Evolutionary conservation across 2,329 filamentous ascomycete species (phyloP).

Genomic region (Fusarium sp.): DNA sequence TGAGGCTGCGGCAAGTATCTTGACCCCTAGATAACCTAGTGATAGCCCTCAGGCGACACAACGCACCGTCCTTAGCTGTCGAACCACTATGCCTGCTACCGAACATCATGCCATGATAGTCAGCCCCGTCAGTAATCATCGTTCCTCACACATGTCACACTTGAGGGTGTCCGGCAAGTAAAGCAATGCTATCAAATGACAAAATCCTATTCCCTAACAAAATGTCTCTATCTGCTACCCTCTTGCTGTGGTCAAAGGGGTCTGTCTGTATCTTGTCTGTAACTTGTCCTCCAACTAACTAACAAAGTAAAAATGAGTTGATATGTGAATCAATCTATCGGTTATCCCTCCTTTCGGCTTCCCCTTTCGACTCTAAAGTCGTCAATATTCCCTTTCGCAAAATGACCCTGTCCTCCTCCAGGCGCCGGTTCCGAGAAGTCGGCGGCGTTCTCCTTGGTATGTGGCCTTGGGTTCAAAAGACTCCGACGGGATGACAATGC

Average conservation of each 20-base stretch:
- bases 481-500: slow-evolving; percentile 33
- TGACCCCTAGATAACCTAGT: not conserved
- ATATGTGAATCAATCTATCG: slow-evolving; percentile 23
- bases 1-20: not conserved
- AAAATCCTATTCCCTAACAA: slow-evolving; percentile 30
- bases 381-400: slow-evolving; percentile 18
- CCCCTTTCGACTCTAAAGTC: slow-evolving; percentile 30
- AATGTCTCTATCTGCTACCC: slow-evolving; percentile 43
- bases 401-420: slow-evolving; percentile 27
- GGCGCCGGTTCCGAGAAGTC: slow-evolving; percentile 17
- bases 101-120: slow-evolving; percentile 3
- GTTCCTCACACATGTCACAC: not conserved
- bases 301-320: slow-evolving; percentile 18
- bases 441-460: slow-evolving; percentile 31
- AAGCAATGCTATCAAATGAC: slow-evolving; percentile 17
- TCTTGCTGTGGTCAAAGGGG: slow-evolving; percentile 38
- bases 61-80: not conserved
- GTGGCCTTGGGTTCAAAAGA: slow-evolving; percentile 24
- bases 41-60: not conserved
- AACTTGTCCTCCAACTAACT: slow-evolving; percentile 30
- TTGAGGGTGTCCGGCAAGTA: not conserved
- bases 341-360: slow-evolving; percentile 13
- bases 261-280: slow-evolving; percentile 32
- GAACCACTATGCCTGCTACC: not conserved
- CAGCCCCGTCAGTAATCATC: not conserved